These are phyloP conservation scores for Acanthamoeba pearcei DNA, from an alignment of 208 protist genomes.

Conservation along the genomic window DNA sequence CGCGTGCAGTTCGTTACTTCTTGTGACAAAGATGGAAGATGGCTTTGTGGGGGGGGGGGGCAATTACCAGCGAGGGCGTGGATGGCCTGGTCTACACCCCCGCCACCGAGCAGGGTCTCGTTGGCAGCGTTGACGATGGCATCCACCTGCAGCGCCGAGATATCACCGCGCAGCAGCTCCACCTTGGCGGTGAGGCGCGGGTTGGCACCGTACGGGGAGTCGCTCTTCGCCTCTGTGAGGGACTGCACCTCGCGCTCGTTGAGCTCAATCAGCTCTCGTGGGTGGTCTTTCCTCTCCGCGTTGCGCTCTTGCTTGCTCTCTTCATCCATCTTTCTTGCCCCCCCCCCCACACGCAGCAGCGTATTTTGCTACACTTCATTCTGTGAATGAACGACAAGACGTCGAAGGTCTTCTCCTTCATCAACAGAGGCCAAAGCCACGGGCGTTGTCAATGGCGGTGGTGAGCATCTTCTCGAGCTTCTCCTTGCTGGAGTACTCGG, in stretches of 20 bases:
- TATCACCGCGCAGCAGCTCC: background rate
- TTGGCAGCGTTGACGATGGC: conserved; percentile 70
- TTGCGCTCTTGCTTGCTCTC: conserved; percentile 47
- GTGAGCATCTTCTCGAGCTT: conserved; percentile 87
- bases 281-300: conserved; percentile 10
- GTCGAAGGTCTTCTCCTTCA: background rate
- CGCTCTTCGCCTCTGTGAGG: background rate
- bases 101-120: conserved; percentile 47
- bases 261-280: conserved; percentile 11
- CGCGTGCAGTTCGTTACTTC: background rate
- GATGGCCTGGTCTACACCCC: conserved; percentile 66
- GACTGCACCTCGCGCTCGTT: conserved; percentile 42
- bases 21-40: background rate
- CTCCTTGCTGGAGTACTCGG: conserved; percentile 89
- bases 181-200: conserved; percentile 22
- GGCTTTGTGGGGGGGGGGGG: background rate
- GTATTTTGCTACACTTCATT: background rate
- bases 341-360: background rate
- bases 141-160: conserved; percentile 9
- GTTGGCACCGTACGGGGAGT: background rate
- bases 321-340: background rate
- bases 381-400: too few species aligned
- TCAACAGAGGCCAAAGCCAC: conserved; percentile 86
- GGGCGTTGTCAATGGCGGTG: conserved; percentile 86
- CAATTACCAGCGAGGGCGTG: background rate